phyloP scores from a whole-genome alignment of 2,329 filamentous ascomycete species.

The Diaporthe batatas region DNA sequence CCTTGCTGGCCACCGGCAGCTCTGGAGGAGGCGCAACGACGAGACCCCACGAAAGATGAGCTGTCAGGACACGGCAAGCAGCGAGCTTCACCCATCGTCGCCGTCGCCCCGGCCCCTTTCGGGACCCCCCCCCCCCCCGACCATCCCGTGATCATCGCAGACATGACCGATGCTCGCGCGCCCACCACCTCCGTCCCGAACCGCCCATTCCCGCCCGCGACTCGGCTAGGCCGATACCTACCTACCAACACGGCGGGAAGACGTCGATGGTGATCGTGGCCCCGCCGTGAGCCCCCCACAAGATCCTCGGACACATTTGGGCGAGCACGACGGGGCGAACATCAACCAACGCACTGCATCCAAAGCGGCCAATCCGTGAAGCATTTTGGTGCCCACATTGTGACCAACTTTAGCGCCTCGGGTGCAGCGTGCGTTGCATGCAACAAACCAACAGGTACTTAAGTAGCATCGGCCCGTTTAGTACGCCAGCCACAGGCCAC shows the following conservation, averaged over 20 bases:
- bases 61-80: not conserved
- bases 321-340: not conserved
- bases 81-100: not conserved
- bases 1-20: not conserved
- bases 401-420: too few species aligned
- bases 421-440: too few species aligned
- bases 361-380: too few species aligned
- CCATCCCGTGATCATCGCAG: not conserved
- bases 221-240: not conserved
- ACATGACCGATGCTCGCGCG: not conserved
- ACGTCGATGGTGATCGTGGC: not conserved
- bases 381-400: too few species aligned
- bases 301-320: constrained; percentile 1
- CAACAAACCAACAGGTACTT: too few species aligned
- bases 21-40: not conserved
- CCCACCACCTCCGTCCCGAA: not conserved
- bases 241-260: not conserved
- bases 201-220: too few species aligned
- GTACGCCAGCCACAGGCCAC: too few species aligned
- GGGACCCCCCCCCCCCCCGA: too few species aligned
- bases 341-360: not conserved
- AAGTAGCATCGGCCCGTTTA: too few species aligned
- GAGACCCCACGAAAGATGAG: not conserved
- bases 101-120: not conserved
- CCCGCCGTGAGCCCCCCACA: not conserved